Conservation (phyloP, 306 rosid genomes). For the Dryas octopetala region DNA sequence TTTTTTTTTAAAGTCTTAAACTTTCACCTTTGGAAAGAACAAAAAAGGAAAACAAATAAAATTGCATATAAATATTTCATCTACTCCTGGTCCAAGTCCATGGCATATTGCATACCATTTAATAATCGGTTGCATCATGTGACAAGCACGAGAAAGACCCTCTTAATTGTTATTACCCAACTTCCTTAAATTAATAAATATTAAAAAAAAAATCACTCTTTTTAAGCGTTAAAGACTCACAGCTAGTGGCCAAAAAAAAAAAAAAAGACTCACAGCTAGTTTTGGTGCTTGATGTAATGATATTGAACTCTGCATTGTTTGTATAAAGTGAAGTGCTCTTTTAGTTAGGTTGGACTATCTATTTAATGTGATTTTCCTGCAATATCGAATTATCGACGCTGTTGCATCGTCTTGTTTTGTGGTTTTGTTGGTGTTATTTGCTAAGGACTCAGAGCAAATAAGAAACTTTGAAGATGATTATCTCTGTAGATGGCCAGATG, state of each 20-base stretch:
- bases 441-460: too few species aligned
- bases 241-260: too few species aligned
- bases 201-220: too few species aligned
- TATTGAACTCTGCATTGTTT: too few species aligned
- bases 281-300: too few species aligned
- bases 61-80: slow-evolving; percentile 9
- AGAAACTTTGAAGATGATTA: background rate
- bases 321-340: too few species aligned
- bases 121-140: slow-evolving; percentile 3
- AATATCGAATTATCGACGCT: too few species aligned
- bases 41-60: background rate
- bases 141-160: slow-evolving; percentile 6
- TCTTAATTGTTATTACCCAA: background rate
- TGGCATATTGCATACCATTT: background rate
- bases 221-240: too few species aligned
- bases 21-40: slow-evolving; percentile 6
- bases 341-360: too few species aligned
- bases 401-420: background rate
- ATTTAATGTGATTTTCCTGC: too few species aligned
- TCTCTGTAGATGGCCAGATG: too few species aligned
- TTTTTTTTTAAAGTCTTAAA: background rate
- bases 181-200: background rate
- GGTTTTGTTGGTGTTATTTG: background rate
- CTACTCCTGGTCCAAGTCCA: background rate
- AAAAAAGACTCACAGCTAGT: too few species aligned